Evolutionary conservation across 768 basidiomycete species (phyloP).

Genomic region (Collybiopsis luxurians): DNA sequence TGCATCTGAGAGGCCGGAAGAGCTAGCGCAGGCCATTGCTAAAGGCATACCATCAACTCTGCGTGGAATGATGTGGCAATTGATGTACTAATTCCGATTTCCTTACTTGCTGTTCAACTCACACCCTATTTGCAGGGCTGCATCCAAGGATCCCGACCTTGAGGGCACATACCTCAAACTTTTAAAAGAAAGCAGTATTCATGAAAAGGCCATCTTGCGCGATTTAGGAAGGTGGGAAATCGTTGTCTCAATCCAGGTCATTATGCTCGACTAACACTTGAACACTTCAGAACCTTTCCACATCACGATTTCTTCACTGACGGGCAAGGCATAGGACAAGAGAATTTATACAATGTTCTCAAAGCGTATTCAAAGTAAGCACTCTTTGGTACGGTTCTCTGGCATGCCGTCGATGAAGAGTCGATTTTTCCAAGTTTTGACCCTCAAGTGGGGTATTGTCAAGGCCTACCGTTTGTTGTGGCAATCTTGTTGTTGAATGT

Average conservation of each 20-base stretch:
- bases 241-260: constrained; percentile 10
- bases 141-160: constrained; percentile 86
- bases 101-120: constrained; percentile 9
- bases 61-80: constrained; percentile 95
- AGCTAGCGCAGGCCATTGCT: constrained; percentile 87
- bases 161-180: constrained; percentile 81
- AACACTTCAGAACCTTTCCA: constrained; percentile 76
- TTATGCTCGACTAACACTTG: constrained; percentile 6
- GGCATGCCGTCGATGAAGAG: constrained; percentile 6
- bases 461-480: constrained; percentile 95
- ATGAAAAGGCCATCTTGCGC: constrained; percentile 92
- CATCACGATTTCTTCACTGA: constrained; percentile 96
- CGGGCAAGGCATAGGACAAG: constrained; percentile 93
- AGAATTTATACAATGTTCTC: constrained; percentile 95
- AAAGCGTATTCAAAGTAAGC: constrained; percentile 94
- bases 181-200: constrained; percentile 78
- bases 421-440: constrained; percentile 57
- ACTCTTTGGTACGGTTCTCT: constrained; percentile 3
- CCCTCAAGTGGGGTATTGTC: constrained; percentile 94
- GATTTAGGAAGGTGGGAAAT: constrained; percentile 76
- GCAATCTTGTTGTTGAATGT: constrained; percentile 92
- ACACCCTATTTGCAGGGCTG: too few species aligned
- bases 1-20: constrained; percentile 73
- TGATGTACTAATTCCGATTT: constrained; percentile 58
- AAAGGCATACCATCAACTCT: constrained; percentile 85